A percentile compares a stretch with the other conserved stretches of the same genome.
Evolutionary conservation across 495 filamentous ascomycete species (phyloP).

Genomic region (Hamigera avellanea): DNA sequence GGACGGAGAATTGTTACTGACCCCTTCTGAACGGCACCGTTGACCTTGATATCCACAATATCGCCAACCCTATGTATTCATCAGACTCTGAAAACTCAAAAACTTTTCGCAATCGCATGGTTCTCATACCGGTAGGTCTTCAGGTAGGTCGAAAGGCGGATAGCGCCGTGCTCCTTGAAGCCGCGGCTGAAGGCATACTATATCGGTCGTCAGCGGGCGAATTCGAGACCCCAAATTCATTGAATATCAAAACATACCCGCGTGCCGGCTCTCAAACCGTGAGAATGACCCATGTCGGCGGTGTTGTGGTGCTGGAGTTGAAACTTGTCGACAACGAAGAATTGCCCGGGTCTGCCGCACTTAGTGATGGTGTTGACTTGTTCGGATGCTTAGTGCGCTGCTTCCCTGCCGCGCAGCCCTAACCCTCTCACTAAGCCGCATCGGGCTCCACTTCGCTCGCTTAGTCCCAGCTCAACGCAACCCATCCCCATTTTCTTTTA

Average conservation of each 20-base stretch:
- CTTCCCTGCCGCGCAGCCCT: slow-evolving; percentile 7
- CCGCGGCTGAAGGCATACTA: slow-evolving; percentile 85
- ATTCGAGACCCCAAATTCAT: slow-evolving; percentile 6
- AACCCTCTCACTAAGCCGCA: slow-evolving; percentile 11
- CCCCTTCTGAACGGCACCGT: slow-evolving; percentile 98
- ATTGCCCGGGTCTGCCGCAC: slow-evolving; percentile 16
- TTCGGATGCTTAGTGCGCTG: slow-evolving; percentile 19
- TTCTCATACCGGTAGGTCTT: slow-evolving; percentile 69
- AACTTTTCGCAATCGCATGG: slow-evolving; percentile 5
- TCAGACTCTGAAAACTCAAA: slow-evolving; percentile 14
- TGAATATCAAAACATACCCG: slow-evolving; percentile 44
- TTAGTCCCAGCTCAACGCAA: slow-evolving; percentile 10
- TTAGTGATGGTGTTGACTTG: slow-evolving; percentile 13
- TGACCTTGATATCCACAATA: slow-evolving; percentile 92
- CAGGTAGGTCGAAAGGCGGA: slow-evolving; percentile 83
- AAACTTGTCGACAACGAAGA: slow-evolving; percentile 31
- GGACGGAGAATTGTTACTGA: slow-evolving; percentile 37
- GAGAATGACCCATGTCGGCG: slow-evolving; percentile 85
- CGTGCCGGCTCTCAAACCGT: slow-evolving; percentile 90
- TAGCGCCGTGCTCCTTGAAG: slow-evolving; percentile 89
- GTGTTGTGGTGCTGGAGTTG: slow-evolving; percentile 35
- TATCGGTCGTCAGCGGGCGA: slow-evolving; percentile 18
- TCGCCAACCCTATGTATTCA: slow-evolving; percentile 69
- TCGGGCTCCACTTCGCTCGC: slow-evolving; percentile 16
- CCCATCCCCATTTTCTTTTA: slow-evolving; percentile 10